A percentile compares a stretch with the other conserved stretches of the same genome.
Evolutionary conservation across 768 basidiomycete species (phyloP).

Genomic region (Harrya chromipes): DNA sequence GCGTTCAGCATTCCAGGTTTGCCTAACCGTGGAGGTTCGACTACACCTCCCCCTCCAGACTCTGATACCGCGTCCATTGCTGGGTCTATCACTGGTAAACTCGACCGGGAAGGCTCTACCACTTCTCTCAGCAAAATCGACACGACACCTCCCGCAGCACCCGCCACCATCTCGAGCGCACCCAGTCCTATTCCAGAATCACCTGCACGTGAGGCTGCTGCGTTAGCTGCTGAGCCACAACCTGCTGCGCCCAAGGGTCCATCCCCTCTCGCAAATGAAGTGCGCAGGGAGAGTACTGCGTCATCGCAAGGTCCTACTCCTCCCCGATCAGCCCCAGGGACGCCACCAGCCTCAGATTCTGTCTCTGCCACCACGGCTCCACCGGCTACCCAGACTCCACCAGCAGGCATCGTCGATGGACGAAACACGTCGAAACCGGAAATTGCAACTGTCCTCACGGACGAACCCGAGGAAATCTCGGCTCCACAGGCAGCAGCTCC

Average conservation of each 20-base stretch:
- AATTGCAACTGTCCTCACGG: slow-evolving; percentile 47
- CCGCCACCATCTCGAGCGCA: slow-evolving; percentile 20
- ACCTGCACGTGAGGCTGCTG: slow-evolving; percentile 55
- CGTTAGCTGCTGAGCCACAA: slow-evolving; percentile 30
- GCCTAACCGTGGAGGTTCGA: slow-evolving; percentile 29
- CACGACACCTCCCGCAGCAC: slow-evolving; percentile 28
- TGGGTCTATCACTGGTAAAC: slow-evolving; percentile 28
- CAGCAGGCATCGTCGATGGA: slow-evolving; percentile 10
- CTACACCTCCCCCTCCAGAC: slow-evolving; percentile 25
- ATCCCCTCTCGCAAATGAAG: slow-evolving; percentile 42
- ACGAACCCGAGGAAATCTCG: slow-evolving; percentile 42
- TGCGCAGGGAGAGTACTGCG: slow-evolving; percentile 13
- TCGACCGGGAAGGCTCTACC: slow-evolving; percentile 29
- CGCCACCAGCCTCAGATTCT: slow-evolving; percentile 17
- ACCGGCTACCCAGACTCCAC: slow-evolving; percentile 9
- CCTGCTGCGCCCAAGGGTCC: slow-evolving; percentile 30
- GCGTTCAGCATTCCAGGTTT: slow-evolving; percentile 41
- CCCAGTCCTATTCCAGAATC: slow-evolving; percentile 73
- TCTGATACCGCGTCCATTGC: slow-evolving; percentile 26
- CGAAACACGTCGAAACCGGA: slow-evolving; percentile 31
- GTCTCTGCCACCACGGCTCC: slow-evolving; percentile 11
- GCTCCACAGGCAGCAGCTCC: slow-evolving; percentile 3
- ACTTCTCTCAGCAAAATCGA: slow-evolving; percentile 34
- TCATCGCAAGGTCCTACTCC: slow-evolving; percentile 17
- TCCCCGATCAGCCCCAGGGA: slow-evolving; percentile 20